Evolutionary conservation across 164 flowering plant species (phyloP).

Genomic region (Vitis amurensis): DNA sequence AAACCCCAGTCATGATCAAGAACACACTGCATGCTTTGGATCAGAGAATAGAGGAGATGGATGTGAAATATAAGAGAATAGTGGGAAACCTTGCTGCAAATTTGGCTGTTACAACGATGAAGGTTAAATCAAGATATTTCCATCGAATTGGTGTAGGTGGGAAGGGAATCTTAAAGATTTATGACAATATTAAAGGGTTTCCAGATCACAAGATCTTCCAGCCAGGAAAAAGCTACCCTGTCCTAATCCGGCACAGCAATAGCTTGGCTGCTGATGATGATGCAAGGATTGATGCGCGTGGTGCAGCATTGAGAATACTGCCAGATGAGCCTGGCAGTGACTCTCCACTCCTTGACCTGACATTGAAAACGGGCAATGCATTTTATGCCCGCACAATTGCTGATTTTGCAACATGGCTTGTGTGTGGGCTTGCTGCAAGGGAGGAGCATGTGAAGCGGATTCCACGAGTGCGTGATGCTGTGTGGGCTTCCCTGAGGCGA

Average conservation of each 20-base stretch:
- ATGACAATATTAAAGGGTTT: slow-evolving; percentile 50
- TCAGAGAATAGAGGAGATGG: slow-evolving; percentile 79
- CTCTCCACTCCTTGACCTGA: slow-evolving; percentile 56
- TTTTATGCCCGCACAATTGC: slow-evolving; percentile 71
- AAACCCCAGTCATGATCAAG: slow-evolving; percentile 65
- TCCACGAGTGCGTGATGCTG: slow-evolving; percentile 74
- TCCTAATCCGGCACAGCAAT: slow-evolving; percentile 70
- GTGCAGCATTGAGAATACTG: slow-evolving; percentile 66
- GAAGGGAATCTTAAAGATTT: slow-evolving; percentile 56
- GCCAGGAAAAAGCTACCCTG: slow-evolving; percentile 54
- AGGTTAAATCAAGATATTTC: slow-evolving; percentile 72
- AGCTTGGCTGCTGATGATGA: slow-evolving; percentile 81
- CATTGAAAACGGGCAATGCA: slow-evolving; percentile 77
- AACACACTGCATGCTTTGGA: slow-evolving; percentile 63
- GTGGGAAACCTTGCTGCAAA: slow-evolving; percentile 71
- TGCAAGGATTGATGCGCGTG: slow-evolving; percentile 81
- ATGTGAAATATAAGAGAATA: slow-evolving; percentile 55
- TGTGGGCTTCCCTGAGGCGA: slow-evolving; percentile 64
- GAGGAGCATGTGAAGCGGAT: slow-evolving; percentile 61
- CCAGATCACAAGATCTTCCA: slow-evolving; percentile 59
- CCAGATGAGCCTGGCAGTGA: slow-evolving; percentile 22
- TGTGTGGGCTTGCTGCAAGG: slow-evolving; percentile 71
- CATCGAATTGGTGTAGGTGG: slow-evolving; percentile 76
- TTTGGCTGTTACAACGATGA: slow-evolving; percentile 67
- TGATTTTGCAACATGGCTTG: slow-evolving; percentile 77